Evolutionary conservation across 495 filamentous ascomycete genomes (phyloP).

Genomic region (Xylaria sp.): DNA sequence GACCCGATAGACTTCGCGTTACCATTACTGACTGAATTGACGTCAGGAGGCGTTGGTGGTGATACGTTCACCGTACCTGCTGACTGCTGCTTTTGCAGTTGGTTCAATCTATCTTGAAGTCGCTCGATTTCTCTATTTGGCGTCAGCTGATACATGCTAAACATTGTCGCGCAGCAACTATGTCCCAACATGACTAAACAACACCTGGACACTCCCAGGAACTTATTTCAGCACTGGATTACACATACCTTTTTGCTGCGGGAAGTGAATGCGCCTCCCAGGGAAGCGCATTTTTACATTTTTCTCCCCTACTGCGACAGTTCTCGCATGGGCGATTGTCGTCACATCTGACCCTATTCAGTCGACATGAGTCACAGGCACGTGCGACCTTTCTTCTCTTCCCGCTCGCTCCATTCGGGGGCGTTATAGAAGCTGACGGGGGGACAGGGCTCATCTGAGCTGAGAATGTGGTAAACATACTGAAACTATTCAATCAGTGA

Average conservation of each 20-base stretch:
- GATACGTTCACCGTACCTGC: neutral
- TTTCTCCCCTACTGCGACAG: slow-evolving; percentile 17
- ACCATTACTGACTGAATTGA: neutral
- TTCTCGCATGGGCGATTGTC: slow-evolving; percentile 15
- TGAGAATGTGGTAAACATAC: slow-evolving; percentile 21
- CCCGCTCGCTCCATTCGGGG: slow-evolving; percentile 19
- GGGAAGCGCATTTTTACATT: slow-evolving; percentile 9
- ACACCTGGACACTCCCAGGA: neutral
- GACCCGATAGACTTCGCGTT: neutral
- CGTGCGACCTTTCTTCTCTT: slow-evolving; percentile 20
- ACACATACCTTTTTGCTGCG: neutral
- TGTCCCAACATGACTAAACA: neutral
- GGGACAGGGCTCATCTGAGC: slow-evolving; percentile 23
- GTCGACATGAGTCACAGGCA: slow-evolving; percentile 20
- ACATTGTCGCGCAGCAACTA: neutral
- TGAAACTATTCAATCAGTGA: neutral
- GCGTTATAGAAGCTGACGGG: slow-evolving; percentile 11
- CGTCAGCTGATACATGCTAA: neutral
- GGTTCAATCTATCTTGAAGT: neutral
- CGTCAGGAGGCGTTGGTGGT: neutral
- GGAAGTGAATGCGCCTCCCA: neutral
- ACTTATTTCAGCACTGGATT: neutral
- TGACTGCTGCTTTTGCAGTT: neutral
- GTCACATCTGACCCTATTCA: slow-evolving; percentile 19
- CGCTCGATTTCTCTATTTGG: neutral